These are phyloP conservation scores for Puccinia hordei DNA, from an alignment of 1,284 basidiomycete species.

Conservation along the genomic window DNA sequence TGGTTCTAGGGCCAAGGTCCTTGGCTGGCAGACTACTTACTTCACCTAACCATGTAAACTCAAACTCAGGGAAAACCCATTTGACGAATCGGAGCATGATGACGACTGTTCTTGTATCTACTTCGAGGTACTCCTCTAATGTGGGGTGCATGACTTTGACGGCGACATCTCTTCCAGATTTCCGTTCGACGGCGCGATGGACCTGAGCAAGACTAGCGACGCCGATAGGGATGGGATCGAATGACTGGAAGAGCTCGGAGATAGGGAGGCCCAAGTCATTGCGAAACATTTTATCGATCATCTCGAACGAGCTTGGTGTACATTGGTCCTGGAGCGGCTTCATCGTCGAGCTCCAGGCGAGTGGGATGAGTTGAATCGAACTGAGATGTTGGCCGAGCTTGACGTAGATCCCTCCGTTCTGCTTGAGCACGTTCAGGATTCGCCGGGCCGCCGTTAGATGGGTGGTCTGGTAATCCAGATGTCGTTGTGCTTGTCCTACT, in stretches of 20 bases:
- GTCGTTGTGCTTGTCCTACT: conserved; percentile 54
- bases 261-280: conserved; percentile 72
- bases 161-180: conserved; percentile 76
- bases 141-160: conserved; percentile 97
- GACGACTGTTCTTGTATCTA: conserved; percentile 68
- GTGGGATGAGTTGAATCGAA: conserved; percentile 71
- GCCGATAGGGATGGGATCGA: conserved; percentile 86
- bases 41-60: conserved; percentile 80
- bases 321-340: conserved; percentile 71
- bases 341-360: conserved; percentile 70
- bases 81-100: conserved; percentile 75
- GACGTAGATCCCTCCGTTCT: conserved; percentile 91
- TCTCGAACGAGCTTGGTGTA: conserved; percentile 73
- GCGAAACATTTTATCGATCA: conserved; percentile 70
- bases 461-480: conserved; percentile 71
- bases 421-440: conserved; percentile 75
- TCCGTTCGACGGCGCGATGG: conserved; percentile 76
- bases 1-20: background rate
- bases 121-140: conserved; percentile 86
- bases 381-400: conserved; percentile 71
- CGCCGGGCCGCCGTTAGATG: conserved; percentile 67
- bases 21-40: background rate
- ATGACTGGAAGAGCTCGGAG: conserved; percentile 69
- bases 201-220: conserved; percentile 93
- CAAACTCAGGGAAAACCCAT: conserved; percentile 77